Conservation (phyloP, 768 basidiomycete genomes). For the Neoboletus subvelutipes region DNA sequence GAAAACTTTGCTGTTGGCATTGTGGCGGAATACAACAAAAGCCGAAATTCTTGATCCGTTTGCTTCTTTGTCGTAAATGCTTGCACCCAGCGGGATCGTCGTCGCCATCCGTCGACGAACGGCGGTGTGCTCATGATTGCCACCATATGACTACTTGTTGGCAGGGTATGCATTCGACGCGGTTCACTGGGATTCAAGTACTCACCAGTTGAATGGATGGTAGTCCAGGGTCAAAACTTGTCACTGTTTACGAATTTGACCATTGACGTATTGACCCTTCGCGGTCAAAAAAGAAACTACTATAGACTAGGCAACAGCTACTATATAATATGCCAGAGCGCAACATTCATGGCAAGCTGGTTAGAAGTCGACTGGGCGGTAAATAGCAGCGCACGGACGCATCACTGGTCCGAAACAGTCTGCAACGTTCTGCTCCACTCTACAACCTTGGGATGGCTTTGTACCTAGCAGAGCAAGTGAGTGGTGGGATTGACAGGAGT, state of each 20-base stretch:
- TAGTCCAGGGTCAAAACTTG: neutral
- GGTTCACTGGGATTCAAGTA: neutral
- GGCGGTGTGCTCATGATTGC: neutral
- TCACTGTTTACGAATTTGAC: neutral
- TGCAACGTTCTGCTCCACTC: slow-evolving; percentile 72
- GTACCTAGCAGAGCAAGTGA: slow-evolving; percentile 46
- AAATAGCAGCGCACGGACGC: neutral
- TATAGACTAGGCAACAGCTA: slow-evolving; percentile 2
- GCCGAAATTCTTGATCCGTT: no score
- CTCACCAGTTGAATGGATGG: no score
- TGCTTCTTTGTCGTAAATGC: no score
- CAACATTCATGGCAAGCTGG: neutral
- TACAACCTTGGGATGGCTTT: slow-evolving; percentile 69
- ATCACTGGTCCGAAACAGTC: slow-evolving; percentile 36
- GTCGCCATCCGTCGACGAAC: neutral
- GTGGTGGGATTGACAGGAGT: no score
- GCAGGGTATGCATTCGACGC: neutral
- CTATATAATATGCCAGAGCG: neutral
- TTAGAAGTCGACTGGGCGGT: neutral
- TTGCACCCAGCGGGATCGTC: no score
- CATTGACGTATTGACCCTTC: neutral
- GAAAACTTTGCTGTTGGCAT: no score
- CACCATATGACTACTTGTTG: neutral
- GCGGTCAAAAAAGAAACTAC: neutral
- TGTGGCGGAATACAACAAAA: no score